Base-by-base conservation (phyloP, 352 stramenopile genomes). In the Pythium rhizo-oryzae region DNA sequence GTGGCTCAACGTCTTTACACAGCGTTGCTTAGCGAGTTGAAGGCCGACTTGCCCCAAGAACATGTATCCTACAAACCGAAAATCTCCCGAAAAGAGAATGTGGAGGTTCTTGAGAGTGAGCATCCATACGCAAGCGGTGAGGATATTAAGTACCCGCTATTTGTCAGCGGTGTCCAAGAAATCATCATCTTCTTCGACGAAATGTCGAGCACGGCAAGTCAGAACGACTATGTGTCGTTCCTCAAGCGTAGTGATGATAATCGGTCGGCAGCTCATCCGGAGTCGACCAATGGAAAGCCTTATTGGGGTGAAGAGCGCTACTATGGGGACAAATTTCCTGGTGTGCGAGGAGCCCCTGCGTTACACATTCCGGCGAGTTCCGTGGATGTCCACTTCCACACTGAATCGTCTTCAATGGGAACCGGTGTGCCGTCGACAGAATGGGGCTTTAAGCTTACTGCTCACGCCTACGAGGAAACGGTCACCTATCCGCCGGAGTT, bases 151-250 rank as follows among this genome's bases (percentile, higher is more conserved):
- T 91, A 91, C 44, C 72, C 81, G 0, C 67, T 94, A 0, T 67
- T 82, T 33, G 95, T 97, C 55, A 77, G 66, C 33, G 86, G 81
- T 4, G 90, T 85, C 2, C 70, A 63, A 23, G 76, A 90, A 30
- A 95, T 97, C 37, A 61, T 84, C 23, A 80, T 97, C 8, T 83
- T 78, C 13, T 97, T 97, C 57, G 91, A 97, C 73, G 67, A 88
- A 51, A 64, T 72, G 57, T 94, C 85, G 1, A 79, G 73, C 51
- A 97, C 90, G 7, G 78, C 82, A 43, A 71, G 76, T 7, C 76
- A 78, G 19, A 91, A 88, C 49, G 91, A 97, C 61, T 97, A 88
- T 57, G 74, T 97, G 23, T 81, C 81, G 39, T 97, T 97, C 53
- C 57, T 75, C 11, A 92, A 91, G 67, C 76, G 71, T 4, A 66